Base-by-base conservation (phyloP, 164 flowering plant species). In the Euptelea pleiosperma region DNA sequence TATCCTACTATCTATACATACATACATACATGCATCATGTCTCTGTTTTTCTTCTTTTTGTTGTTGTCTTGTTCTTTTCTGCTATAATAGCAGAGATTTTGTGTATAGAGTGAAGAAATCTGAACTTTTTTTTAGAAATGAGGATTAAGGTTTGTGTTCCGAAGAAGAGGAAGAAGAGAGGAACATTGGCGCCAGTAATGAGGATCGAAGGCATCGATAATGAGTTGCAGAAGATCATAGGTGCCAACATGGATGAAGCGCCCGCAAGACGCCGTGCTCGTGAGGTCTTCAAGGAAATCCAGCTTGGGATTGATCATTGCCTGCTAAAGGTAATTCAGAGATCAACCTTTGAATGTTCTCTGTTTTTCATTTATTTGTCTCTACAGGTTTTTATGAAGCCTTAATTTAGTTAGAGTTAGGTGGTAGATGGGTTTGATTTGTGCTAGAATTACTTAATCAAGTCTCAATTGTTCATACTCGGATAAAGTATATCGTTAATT, bases 261-360 rank as follows among this genome's bases (percentile, higher is more conserved):
- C 75, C 82, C 0, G 81, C 82, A 0, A 79, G 97, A 52, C 72
- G 97, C n/a, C 76, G 78, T 9, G 91, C 80, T 54, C 87, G 96
- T 22, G 97, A 85, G 61, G 93, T 87, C 0, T 83, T 88, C 40
- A 88, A 85, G 79, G 86, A 85, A 8, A 71, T 82, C 57, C 99
- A 94, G 66, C 79, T 85, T n/a, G 67, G 77, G 2, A 77, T 94
- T 49, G 93, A 91, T 68, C 95, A 88, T 67, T 79, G 81, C 67
- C 77, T 93, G 79, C 74, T 90, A 35, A 90, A 85, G 97, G 99
- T 89, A 44, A 36, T 62, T 41, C 5, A 11, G 8, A 31, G n/a
- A n/a, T n/a, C n/a, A n/a, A n/a, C n/a, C n/a, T n/a, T n/a, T n/a
- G n/a, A n/a, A n/a, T n/a, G n/a, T n/a, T 39, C 16, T 7, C 4